Percentiles rank a stretch among this genome's conserved stretches.
These are phyloP conservation scores for Begonia masoniana DNA, from an alignment of 306 rosid genomes.

Conservation along the genomic window DNA sequence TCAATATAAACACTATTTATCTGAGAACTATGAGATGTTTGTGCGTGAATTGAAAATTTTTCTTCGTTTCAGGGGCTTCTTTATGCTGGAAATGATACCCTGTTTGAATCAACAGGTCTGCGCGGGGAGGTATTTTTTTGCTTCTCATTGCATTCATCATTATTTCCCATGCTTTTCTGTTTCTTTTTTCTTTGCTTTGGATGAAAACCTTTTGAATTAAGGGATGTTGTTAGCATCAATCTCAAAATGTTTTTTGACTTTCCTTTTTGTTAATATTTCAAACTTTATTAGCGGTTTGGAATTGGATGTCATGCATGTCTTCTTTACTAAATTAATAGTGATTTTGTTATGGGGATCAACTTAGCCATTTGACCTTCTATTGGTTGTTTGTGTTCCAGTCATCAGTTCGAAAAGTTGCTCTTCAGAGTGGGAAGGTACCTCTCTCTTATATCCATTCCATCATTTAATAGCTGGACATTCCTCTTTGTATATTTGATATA, in stretches of 20 bases:
- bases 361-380: slow-evolving; percentile 1
- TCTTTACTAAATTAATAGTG: no score
- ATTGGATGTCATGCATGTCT: no score
- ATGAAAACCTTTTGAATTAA: no score
- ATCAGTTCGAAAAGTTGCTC: slow-evolving; percentile 72
- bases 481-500: no score
- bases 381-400: slow-evolving; percentile 47
- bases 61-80: slow-evolving; percentile 65
- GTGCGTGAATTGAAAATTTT: not conserved
- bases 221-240: no score
- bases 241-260: no score
- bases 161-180: not conserved
- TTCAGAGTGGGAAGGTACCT: slow-evolving; percentile 74
- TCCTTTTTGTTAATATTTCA: no score
- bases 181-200: not conserved
- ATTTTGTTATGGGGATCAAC: no score
- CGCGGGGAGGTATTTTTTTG: slow-evolving; percentile 39
- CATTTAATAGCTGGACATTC: not conserved
- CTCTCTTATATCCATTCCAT: slow-evolving; percentile 11
- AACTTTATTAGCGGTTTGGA: no score
- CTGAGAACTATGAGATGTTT: no score
- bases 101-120: slow-evolving; percentile 83
- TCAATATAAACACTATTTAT: no score
- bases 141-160: not conserved
- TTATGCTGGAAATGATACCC: slow-evolving; percentile 55